Percentiles rank a stretch among this genome's conserved stretches.
phyloP scores from a whole-genome alignment of 2,329 filamentous ascomycete genomes.

The Diaporthe citrichinensis region DNA sequence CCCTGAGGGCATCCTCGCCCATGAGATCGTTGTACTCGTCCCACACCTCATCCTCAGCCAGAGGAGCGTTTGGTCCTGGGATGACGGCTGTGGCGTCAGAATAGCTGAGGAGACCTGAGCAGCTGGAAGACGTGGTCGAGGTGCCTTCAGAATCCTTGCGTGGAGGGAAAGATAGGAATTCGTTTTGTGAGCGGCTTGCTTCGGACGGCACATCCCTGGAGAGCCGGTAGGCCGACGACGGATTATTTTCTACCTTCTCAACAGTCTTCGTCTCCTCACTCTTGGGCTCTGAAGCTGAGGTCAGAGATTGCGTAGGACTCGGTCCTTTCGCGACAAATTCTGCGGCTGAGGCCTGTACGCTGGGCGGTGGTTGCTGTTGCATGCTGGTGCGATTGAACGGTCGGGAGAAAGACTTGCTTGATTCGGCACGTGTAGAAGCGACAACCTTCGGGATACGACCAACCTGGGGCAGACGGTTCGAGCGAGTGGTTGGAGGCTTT shows the following conservation, averaged over 20 bases:
- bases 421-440: conserved; percentile 76
- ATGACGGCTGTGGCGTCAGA: conserved; percentile 76
- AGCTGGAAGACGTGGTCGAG: conserved; percentile 72
- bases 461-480: conserved; percentile 82
- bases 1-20: conserved; percentile 68
- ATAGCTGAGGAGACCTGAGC: conserved; percentile 73
- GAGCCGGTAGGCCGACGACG: conserved; percentile 50
- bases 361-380: conserved; percentile 52
- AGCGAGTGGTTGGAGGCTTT: conserved; percentile 50
- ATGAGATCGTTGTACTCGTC: conserved; percentile 93
- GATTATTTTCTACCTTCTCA: conserved; percentile 50
- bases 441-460: conserved; percentile 90
- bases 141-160: conserved; percentile 74
- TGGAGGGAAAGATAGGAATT: conserved; percentile 82
- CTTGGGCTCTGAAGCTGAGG: conserved; percentile 54
- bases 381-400: conserved; percentile 77
- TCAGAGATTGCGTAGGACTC: conserved; percentile 56
- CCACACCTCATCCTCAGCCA: conserved; percentile 91
- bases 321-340: conserved; percentile 65
- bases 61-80: conserved; percentile 72
- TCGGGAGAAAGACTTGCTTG: conserved; percentile 85
- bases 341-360: conserved; percentile 49
- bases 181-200: conserved; percentile 55
- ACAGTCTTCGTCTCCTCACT: conserved; percentile 52
- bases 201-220: conserved; percentile 51